phyloP scores from a whole-genome alignment of 441 rosid genomes.

The Rhodomyrtus psidioides region DNA sequence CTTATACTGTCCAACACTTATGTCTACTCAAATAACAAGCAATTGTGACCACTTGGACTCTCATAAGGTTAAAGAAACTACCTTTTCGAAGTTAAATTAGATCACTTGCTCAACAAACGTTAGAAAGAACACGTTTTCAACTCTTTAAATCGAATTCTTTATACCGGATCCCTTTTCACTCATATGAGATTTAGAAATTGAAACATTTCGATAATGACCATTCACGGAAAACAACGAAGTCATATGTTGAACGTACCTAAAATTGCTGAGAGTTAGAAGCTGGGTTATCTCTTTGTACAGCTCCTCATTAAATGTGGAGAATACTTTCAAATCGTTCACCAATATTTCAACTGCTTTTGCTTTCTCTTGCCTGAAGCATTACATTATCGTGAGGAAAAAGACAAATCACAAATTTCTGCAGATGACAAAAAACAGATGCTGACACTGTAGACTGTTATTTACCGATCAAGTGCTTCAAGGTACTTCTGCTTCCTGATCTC shows the following conservation, averaged over 20 bases:
- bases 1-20: not conserved
- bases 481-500: slow-evolving; percentile 17
- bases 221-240: not conserved
- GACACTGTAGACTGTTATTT: not conserved
- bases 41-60: not conserved
- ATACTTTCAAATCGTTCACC: slow-evolving; percentile 3
- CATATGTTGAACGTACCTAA: not conserved
- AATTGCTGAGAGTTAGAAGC: slow-evolving; percentile 6
- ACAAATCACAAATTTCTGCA: not conserved
- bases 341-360: slow-evolving; percentile 4
- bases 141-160: not conserved
- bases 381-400: not conserved
- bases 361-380: not conserved
- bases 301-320: slow-evolving; percentile 5
- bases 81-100: not conserved
- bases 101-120: not conserved
- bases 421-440: not conserved
- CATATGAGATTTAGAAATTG: not conserved
- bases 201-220: not conserved
- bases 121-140: not conserved
- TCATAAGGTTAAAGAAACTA: not conserved
- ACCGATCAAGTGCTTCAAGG: slow-evolving; percentile 12
- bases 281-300: slow-evolving; percentile 6
- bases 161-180: not conserved
- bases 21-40: not conserved